Conservation (phyloP, 495 filamentous ascomycete species). For the Penicillium chermesinum region DNA sequence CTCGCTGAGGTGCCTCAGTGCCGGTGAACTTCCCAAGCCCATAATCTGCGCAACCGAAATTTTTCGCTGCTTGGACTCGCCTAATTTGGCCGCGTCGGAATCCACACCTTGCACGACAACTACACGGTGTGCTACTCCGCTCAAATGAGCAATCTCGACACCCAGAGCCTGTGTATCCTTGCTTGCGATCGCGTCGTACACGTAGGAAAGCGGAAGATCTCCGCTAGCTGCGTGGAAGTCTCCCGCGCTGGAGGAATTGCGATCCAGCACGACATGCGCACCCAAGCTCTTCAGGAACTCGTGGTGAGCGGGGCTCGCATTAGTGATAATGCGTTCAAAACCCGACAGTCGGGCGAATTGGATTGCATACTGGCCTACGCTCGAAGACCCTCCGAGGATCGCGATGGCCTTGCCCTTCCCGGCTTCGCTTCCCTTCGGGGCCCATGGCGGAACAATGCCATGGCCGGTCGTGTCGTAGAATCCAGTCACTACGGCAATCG, state of each 20-base stretch:
- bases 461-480: conserved; percentile 23
- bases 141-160: conserved; percentile 10
- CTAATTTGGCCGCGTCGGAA: conserved; percentile 7
- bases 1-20: conserved; percentile 17
- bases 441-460: conserved; percentile 18
- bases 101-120: conserved; percentile 11
- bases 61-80: conserved; percentile 9
- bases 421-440: conserved; percentile 19
- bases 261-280: conserved; percentile 26
- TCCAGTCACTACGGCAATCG: conserved; percentile 28
- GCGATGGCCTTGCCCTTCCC: conserved; percentile 27
- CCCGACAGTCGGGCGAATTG: conserved; percentile 40
- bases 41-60: conserved; percentile 14
- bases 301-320: conserved; percentile 39
- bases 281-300: conserved; percentile 40
- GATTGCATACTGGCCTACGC: conserved; percentile 38
- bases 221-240: conserved; percentile 8
- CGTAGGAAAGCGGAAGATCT: conserved; percentile 8
- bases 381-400: conserved; percentile 45
- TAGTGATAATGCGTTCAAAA: conserved; percentile 39
- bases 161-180: conserved; percentile 12
- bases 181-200: conserved; percentile 16
- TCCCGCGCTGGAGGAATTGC: conserved; percentile 2
- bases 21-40: conserved; percentile 12
- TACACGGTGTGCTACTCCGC: neutral